Evolutionary conservation across 257 asterid species (phyloP).

Genomic region (Ajuga chamaepitys): DNA sequence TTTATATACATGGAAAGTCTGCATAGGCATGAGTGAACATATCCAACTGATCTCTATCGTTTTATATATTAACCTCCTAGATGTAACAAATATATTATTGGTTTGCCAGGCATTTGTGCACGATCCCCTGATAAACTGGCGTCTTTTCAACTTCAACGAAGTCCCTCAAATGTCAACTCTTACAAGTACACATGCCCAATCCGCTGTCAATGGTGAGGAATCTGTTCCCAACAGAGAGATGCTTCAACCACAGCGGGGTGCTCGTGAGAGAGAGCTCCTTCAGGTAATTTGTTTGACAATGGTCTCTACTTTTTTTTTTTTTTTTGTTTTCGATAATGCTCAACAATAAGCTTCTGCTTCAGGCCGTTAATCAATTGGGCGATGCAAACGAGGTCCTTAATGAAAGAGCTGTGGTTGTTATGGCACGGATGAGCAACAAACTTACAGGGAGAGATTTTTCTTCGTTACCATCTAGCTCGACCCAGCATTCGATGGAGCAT

Average conservation of each 20-base stretch:
- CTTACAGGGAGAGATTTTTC: slow-evolving; percentile 97
- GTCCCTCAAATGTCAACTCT: slow-evolving; percentile 85
- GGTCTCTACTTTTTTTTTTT: background rate
- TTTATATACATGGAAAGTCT: too few species aligned
- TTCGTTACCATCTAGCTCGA: slow-evolving; percentile 47
- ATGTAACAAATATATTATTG: background rate
- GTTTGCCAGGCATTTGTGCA: slow-evolving; percentile 89
- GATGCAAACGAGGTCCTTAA: slow-evolving; percentile 98
- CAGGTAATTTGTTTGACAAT: slow-evolving; percentile 39
- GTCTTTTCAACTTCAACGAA: slow-evolving; percentile 96
- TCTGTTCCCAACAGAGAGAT: slow-evolving; percentile 52
- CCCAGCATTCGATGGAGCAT: slow-evolving; percentile 63
- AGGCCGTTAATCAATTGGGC: slow-evolving; percentile 96
- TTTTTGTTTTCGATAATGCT: background rate
- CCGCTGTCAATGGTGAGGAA: slow-evolving; percentile 63
- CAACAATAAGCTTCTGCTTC: slow-evolving; percentile 5
- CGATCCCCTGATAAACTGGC: slow-evolving; percentile 98
- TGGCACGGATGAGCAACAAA: slow-evolving; percentile 98
- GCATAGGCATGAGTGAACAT: too few species aligned
- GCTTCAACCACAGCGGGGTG: slow-evolving; percentile 81
- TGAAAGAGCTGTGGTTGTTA: slow-evolving; percentile 90
- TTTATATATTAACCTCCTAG: too few species aligned
- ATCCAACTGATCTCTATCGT: too few species aligned
- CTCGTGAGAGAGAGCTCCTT: slow-evolving; percentile 89
- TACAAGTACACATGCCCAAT: slow-evolving; percentile 48